A percentile compares a stretch with the other conserved stretches of the same genome.
phyloP scores from a whole-genome alignment of 164 flowering plant genomes.

The Litsea cubeba region DNA sequence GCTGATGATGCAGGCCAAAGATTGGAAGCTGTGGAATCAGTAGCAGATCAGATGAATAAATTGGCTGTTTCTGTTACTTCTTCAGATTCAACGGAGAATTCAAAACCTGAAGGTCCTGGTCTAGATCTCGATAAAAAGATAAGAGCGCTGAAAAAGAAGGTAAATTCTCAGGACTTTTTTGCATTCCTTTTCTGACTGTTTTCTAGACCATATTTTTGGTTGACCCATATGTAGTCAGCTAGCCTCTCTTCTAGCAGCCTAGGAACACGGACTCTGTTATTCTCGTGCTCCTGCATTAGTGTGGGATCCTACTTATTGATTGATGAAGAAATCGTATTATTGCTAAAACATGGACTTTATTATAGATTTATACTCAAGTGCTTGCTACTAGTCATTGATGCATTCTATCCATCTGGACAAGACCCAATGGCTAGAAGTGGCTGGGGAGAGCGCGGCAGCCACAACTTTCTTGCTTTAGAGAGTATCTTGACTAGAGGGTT shows the following conservation, averaged over 20 bases:
- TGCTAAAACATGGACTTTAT: too few relatives aligned
- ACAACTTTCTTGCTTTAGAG: too few relatives aligned
- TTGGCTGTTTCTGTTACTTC: constrained; percentile 49
- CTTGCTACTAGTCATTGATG: too few relatives aligned
- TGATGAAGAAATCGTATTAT: too few relatives aligned
- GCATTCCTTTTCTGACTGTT: not conserved
- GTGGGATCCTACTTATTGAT: too few relatives aligned
- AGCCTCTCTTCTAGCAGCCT: not conserved
- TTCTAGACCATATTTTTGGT: not conserved
- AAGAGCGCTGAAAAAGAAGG: constrained; percentile 90
- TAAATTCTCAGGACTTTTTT: constrained; percentile 2
- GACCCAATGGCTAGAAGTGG: too few relatives aligned
- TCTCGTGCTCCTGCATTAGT: not conserved
- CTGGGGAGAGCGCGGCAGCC: too few relatives aligned
- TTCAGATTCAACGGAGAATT: constrained; percentile 30
- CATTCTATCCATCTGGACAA: too few relatives aligned
- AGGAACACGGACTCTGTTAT: not conserved
- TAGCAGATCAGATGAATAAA: constrained; percentile 52
- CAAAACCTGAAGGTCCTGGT: constrained; percentile 29
- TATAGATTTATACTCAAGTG: too few relatives aligned
- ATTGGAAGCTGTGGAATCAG: constrained; percentile 38
- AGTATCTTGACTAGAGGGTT: too few relatives aligned
- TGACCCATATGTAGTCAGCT: not conserved
- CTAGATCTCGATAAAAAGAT: constrained; percentile 76
- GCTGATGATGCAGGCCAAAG: constrained; percentile 25